Evolutionary conservation across 2,329 filamentous ascomycete species (phyloP).

Genomic region (Penicillium decumbens): DNA sequence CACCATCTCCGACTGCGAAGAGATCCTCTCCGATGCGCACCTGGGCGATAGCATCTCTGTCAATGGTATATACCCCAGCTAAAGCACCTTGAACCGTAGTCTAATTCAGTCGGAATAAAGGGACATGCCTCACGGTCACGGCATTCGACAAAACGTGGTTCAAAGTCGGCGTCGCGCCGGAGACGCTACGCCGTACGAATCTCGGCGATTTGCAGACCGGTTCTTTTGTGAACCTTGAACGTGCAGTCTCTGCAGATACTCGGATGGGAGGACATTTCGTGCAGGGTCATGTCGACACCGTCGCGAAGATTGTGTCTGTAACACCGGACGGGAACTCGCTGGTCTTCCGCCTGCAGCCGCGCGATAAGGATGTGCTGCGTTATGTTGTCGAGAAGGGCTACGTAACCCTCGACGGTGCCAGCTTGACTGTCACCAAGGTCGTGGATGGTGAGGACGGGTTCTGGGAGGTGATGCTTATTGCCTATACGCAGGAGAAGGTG

Average conservation of each 20-base stretch:
- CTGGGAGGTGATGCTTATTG: conserved; percentile 95
- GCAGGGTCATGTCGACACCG: conserved; percentile 93
- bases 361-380: conserved; percentile 63
- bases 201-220: conserved; percentile 66
- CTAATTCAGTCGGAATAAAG: conserved; percentile 27
- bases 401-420: conserved; percentile 88
- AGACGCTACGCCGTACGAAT: conserved; percentile 93
- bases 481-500: conserved; percentile 91
- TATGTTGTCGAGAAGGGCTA: conserved; percentile 98
- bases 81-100: no score
- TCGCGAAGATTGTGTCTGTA: conserved; percentile 67
- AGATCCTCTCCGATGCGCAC: conserved; percentile 77
- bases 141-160: conserved; percentile 61
- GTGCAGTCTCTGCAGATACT: conserved; percentile 82
- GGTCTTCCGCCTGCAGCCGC: conserved; percentile 76
- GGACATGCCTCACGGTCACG: conserved; percentile 90
- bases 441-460: conserved; percentile 74
- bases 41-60: conserved; percentile 91
- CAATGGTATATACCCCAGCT: conserved; percentile 59
- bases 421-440: conserved; percentile 84
- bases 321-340: conserved; percentile 83
- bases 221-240: conserved; percentile 83
- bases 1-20: conserved; percentile 70
- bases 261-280: conserved; percentile 98
- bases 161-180: conserved; percentile 89